Evolutionary conservation across 1,139 yeast species (phyloP).

Genomic region (Yamadazyma pseudoaaseri): DNA sequence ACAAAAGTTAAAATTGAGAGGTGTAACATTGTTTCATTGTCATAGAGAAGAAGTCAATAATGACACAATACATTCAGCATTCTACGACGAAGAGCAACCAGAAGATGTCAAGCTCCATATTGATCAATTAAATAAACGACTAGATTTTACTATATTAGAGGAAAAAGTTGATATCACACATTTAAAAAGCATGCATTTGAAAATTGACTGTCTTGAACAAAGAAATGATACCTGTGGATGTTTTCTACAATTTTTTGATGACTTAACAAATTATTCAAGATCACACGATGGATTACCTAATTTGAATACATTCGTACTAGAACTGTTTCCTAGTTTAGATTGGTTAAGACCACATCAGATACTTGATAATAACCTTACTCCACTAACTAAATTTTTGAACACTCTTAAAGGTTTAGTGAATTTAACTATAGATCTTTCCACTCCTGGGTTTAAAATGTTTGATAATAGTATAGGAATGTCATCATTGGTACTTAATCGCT

Average conservation of each 20-base stretch:
- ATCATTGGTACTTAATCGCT: constrained; percentile 27
- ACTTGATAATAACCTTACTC: constrained; percentile 30
- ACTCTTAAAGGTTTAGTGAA: constrained; percentile 23
- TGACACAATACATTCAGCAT: neutral
- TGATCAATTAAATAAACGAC: constrained; percentile 19
- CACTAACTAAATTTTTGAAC: constrained; percentile 31
- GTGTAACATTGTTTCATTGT: constrained; percentile 34
- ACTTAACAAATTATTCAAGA: constrained; percentile 22
- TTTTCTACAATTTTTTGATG: constrained; percentile 30
- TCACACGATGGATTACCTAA: constrained; percentile 31
- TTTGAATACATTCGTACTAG: constrained; percentile 29
- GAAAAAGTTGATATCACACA: constrained; percentile 25
- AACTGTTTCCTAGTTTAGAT: constrained; percentile 34
- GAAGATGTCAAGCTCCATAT: constrained; percentile 12
- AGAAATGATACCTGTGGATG: constrained; percentile 27
- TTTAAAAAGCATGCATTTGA: constrained; percentile 26
- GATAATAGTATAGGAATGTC: constrained; percentile 32
- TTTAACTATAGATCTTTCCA: constrained; percentile 33
- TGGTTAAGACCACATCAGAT: constrained; percentile 42
- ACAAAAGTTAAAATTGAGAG: constrained; percentile 26
- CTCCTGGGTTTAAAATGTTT: constrained; percentile 43
- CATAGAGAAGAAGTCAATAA: constrained; percentile 22
- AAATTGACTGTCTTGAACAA: constrained; percentile 34
- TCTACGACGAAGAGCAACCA: constrained; percentile 3
- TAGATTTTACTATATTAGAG: constrained; percentile 23